Base-by-base conservation (phyloP, 2,329 filamentous ascomycete genomes). In the Lasiodiplodia hormozganensis region DNA sequence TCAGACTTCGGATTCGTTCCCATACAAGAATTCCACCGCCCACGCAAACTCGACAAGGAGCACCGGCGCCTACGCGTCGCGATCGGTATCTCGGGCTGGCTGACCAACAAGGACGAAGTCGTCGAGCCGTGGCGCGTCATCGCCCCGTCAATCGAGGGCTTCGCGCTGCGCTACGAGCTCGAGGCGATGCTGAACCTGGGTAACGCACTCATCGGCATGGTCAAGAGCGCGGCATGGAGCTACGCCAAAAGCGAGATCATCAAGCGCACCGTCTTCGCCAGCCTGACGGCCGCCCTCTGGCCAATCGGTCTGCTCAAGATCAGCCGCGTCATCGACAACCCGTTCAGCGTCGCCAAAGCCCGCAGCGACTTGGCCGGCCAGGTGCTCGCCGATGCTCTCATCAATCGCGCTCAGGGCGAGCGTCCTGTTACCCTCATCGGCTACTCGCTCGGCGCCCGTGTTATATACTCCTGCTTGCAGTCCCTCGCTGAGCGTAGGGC, bases 131-230 rank as follows among this genome's bases (percentile, higher is more conserved):
- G 96, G 96, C 86, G 87, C 57, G 89, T 90, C 36, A 81, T 98
- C 36, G 82, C 85, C 31, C 84, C 91, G 71, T 79, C 81, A 3
- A 88, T 88, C 38, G 95, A 98, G 78, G 88, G 91, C 0, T 97
- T 97, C 75, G 91, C 90, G 2, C 82, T 98, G 25, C 87, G 92
- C 62, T 98, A 92, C 89, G 96, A 98, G 78, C 84, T 92, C 4
- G 89, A 93, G 56, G 86, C 92, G 0, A 82, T 98, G 36, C 84
- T 90, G 72, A 94, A 92, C 70, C 85, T 98, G 3, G 94, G 94
- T 0, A 89, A 86, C 72, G 89, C 92, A 0, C 87, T 98, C 70
- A 89, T 92, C 70, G 90, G 89, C 1, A 87, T 97, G 72, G 86
- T 95, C 62, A 92, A 89, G 71, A 94, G 89, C 75, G 88, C 88